These are phyloP conservation scores for Chalciporus piperatus DNA, from an alignment of 768 basidiomycete genomes.

Conservation along the genomic window DNA sequence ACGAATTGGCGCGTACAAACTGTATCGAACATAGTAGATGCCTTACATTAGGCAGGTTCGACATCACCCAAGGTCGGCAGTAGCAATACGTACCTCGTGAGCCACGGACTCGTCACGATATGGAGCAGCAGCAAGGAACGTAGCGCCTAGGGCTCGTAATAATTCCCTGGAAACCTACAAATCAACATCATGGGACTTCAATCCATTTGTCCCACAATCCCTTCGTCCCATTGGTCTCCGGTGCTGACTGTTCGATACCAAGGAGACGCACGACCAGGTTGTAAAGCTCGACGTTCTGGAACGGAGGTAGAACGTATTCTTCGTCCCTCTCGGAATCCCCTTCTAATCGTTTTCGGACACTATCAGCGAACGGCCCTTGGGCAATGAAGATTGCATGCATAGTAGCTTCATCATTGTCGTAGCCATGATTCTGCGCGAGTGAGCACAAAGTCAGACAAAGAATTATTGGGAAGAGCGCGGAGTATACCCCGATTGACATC, in stretches of 20 bases:
- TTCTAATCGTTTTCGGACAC: neutral
- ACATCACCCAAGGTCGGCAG: neutral
- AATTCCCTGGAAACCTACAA: neutral
- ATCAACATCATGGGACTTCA: neutral
- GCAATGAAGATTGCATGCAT: constrained; percentile 92
- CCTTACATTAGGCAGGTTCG: neutral
- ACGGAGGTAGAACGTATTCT: constrained; percentile 66
- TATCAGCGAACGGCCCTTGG: constrained; percentile 73
- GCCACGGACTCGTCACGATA: neutral
- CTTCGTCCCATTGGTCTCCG: constrained; percentile 69
- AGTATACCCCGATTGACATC: constrained; percentile 66
- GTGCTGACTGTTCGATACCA: constrained; percentile 51
- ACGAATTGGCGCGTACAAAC: neutral
- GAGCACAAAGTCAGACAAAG: neutral
- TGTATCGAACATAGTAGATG: neutral
- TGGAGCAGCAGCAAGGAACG: neutral
- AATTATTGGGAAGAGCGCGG: neutral
- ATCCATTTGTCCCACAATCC: constrained; percentile 76
- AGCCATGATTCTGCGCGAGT: constrained; percentile 71
- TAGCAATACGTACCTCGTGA: neutral
- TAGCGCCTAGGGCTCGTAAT: neutral
- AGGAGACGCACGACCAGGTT: constrained; percentile 73
- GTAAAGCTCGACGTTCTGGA: constrained; percentile 82
- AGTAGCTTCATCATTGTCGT: constrained; percentile 67
- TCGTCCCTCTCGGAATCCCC: constrained; percentile 28